These are phyloP conservation scores for Trypanosoma avium DNA, from an alignment of 208 protist genomes.

Conservation along the genomic window DNA sequence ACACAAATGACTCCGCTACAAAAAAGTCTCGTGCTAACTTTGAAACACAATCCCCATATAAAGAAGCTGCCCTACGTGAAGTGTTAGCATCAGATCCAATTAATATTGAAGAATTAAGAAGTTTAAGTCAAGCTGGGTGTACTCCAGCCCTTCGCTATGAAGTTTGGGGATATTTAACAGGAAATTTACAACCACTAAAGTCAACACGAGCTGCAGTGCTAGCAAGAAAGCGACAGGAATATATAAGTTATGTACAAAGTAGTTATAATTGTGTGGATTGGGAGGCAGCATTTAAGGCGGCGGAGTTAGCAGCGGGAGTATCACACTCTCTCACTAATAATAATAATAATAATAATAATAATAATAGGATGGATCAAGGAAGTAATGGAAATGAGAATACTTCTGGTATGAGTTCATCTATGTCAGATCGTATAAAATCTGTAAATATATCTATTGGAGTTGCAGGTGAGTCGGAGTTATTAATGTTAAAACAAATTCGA, in stretches of 20 bases:
- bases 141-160: conserved; percentile 47
- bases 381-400: no score
- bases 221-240: conserved; percentile 56
- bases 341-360: background rate
- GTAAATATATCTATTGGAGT: no score
- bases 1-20: conserved; percentile 1
- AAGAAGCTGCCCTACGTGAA: conserved; percentile 26
- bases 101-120: conserved; percentile 39
- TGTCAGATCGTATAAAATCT: no score
- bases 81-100: conserved; percentile 34
- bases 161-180: conserved; percentile 62
- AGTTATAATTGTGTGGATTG: conserved; percentile 58
- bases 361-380: background rate
- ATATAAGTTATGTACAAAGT: conserved; percentile 45
- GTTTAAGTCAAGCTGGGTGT: conserved; percentile 59
- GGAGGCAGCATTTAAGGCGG: conserved; percentile 46
- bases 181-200: conserved; percentile 45
- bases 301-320: conserved; percentile 16
- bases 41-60: conserved; percentile 12
- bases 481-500: conserved; percentile 80
- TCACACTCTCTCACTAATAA: background rate
- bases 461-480: conserved; percentile 42
- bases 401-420: no score
- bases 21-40: conserved; percentile 14
- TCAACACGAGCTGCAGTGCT: conserved; percentile 36